Conservation (phyloP, 257 asterid species). For the Primulina eburnea region DNA sequence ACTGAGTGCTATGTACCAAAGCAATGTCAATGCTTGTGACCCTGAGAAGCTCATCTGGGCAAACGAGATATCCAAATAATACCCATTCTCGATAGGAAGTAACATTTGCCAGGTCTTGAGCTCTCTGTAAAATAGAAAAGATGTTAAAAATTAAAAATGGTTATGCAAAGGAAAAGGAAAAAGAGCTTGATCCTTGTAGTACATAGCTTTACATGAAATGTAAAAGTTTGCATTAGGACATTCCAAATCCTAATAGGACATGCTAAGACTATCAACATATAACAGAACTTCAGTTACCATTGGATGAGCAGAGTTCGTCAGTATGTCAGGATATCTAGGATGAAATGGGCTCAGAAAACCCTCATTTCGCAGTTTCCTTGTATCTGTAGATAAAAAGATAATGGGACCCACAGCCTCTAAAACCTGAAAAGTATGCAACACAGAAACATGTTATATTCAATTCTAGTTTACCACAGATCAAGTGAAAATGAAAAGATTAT, state of each 20-base stretch:
- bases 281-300: slow-evolving; percentile 55
- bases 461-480: slow-evolving; percentile 15
- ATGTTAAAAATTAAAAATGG: slow-evolving; percentile 11
- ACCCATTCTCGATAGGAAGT: slow-evolving; percentile 97
- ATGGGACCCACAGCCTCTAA: slow-evolving; percentile 98
- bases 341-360: slow-evolving; percentile 98
- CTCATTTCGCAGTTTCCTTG: slow-evolving; percentile 94
- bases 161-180: slow-evolving; percentile 15
- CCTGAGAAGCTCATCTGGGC: slow-evolving; percentile 98
- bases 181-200: slow-evolving; percentile 7
- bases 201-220: slow-evolving; percentile 19
- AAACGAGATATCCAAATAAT: slow-evolving; percentile 90
- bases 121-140: slow-evolving; percentile 60
- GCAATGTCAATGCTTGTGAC: slow-evolving; percentile 99
- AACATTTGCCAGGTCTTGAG: slow-evolving; percentile 98
- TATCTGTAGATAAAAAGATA: slow-evolving; percentile 87
- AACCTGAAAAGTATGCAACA: slow-evolving; percentile 53
- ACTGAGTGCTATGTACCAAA: slow-evolving; percentile 50
- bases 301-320: slow-evolving; percentile 98
- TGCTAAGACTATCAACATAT: slow-evolving; percentile 13
- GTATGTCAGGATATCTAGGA: slow-evolving; percentile 99
- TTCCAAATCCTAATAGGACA: slow-evolving; percentile 19
- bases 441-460: slow-evolving; percentile 21
- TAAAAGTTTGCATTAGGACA: slow-evolving; percentile 7
- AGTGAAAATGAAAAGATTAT: background rate